Evolutionary conservation across 108 stramenopile genomes (phyloP).

Genomic region (Skeletonema marinoi): DNA sequence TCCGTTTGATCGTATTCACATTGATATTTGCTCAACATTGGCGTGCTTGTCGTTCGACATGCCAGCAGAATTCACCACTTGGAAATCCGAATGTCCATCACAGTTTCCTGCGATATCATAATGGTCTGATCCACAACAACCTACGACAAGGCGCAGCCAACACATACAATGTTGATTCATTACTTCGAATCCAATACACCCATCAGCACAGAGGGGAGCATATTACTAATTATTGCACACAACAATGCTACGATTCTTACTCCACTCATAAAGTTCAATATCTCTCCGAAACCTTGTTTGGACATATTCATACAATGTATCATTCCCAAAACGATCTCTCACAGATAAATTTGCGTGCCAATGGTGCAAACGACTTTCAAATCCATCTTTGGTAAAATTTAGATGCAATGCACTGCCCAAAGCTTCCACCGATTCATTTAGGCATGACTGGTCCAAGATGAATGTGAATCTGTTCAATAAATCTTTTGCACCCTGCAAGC

Average conservation of each 20-base stretch:
- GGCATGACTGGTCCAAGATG: constrained; percentile 46
- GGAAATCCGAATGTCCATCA: too few relatives aligned
- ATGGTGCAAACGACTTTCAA: constrained; percentile 1
- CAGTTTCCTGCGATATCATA: too few relatives aligned
- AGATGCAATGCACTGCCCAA: constrained; percentile 31
- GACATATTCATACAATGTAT: constrained; percentile 50
- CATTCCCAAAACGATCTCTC: constrained; percentile 38
- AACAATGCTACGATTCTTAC: constrained; percentile 44
- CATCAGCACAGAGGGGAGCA: too few relatives aligned
- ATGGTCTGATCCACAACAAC: too few relatives aligned
- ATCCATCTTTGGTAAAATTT: constrained; percentile 3
- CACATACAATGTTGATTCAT: background rate
- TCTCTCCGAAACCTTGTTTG: constrained; percentile 28
- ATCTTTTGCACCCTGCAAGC: constrained; percentile 39
- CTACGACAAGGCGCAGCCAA: too few relatives aligned
- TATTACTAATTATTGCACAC: constrained; percentile 6
- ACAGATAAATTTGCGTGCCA: background rate
- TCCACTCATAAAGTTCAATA: constrained; percentile 56
- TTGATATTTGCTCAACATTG: too few relatives aligned
- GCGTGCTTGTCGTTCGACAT: too few relatives aligned
- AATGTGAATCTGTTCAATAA: constrained; percentile 47
- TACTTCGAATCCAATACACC: too few relatives aligned
- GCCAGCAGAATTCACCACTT: too few relatives aligned
- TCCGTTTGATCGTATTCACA: too few relatives aligned
- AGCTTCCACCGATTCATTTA: constrained; percentile 38